phyloP scores from a whole-genome alignment of 352 stramenopile genomes.

The Phytopythium helicoides region DNA sequence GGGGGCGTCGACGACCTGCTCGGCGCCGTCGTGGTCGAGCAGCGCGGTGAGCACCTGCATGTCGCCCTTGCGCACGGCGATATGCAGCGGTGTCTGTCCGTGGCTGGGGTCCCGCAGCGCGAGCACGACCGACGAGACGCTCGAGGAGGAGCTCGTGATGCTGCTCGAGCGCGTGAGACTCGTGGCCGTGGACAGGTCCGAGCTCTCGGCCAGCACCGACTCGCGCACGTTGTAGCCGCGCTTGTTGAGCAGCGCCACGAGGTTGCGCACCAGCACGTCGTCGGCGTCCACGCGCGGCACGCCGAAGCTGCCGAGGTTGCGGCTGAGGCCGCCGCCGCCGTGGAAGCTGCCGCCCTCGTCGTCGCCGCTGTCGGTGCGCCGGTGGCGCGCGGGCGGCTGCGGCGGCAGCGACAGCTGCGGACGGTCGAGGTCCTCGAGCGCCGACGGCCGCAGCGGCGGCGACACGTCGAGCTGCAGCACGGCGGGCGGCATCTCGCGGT shows the following conservation, averaged over 20 bases:
- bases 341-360: not conserved
- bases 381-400: slow-evolving; percentile 8
- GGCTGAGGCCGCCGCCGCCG: not conserved
- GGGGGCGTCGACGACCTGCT: slow-evolving; percentile 63
- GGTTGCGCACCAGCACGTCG: slow-evolving; percentile 64
- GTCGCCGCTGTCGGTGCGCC: slow-evolving; percentile 14
- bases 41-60: slow-evolving; percentile 68
- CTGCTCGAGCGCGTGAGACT: slow-evolving; percentile 39
- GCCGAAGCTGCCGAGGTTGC: slow-evolving; percentile 7
- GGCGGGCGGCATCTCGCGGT: slow-evolving; percentile 7
- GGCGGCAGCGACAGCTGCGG: slow-evolving; percentile 14
- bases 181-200: slow-evolving; percentile 43
- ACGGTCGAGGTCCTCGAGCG: slow-evolving; percentile 8
- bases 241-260: slow-evolving; percentile 78
- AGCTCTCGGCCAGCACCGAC: slow-evolving; percentile 48
- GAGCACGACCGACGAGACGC: slow-evolving; percentile 68
- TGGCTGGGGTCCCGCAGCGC: slow-evolving; percentile 69
- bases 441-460: slow-evolving; percentile 6
- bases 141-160: slow-evolving; percentile 58
- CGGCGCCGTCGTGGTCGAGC: slow-evolving; percentile 61
- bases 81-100: slow-evolving; percentile 74
- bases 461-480: slow-evolving; percentile 17
- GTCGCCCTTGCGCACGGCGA: slow-evolving; percentile 74
- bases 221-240: slow-evolving; percentile 82
- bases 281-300: slow-evolving; percentile 28